Evolutionary conservation across 768 basidiomycete species (phyloP), one percentile per base, ranked within the genome.

Genomic region (Tylopilus subfusipes): DNA sequence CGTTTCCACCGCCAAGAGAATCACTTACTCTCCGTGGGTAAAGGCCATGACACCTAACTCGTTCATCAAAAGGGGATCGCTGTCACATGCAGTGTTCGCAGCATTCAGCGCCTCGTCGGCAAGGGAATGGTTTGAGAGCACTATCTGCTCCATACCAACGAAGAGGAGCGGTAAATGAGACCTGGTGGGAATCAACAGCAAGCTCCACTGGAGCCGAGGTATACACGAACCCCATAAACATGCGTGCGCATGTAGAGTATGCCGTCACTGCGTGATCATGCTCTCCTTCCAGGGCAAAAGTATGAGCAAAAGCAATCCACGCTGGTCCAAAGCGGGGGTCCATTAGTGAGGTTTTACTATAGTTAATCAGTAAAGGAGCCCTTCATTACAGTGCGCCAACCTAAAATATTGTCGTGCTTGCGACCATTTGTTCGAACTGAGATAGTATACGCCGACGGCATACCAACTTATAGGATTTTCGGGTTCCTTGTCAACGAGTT

Each of bases 201-300:
- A 6, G 25, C n/a, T 24, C 29, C 30, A 27, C 40, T 45, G 16
- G 8, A 38, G 18, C 18, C 25, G 40, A 30, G n/a, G 48, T 38
- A 36, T n/a, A 42, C 12, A 62, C 81, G 48, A 66, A 94, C 91
- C 96, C 97, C 55, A 88, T 90, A 68, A 98, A 98, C 78, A 98
- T 86, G 33, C 96, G 78, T 5, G 93, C 91, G 54, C 93, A 94
- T 0, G 97, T 98, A 22, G 96, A 98, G 71, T 99, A 99, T 2
- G 97, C 96, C 0, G 93, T 98, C 42, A 98, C 92, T 3, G 97
- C 96, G 64, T 98, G 95, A 62, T 98, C 96, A 74, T 98, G 97
- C 69, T 99, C 97, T 16, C 95, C 95, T 69, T 99, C 97, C 60
- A 91, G 76, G 2, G 96, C 93, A 74, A 97, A 99, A 0, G 94